A percentile compares a stretch with the other conserved stretches of the same genome.
Evolutionary conservation across 805 yeast genomes (phyloP).

Genomic region (Zygoascus bituminiphila): DNA sequence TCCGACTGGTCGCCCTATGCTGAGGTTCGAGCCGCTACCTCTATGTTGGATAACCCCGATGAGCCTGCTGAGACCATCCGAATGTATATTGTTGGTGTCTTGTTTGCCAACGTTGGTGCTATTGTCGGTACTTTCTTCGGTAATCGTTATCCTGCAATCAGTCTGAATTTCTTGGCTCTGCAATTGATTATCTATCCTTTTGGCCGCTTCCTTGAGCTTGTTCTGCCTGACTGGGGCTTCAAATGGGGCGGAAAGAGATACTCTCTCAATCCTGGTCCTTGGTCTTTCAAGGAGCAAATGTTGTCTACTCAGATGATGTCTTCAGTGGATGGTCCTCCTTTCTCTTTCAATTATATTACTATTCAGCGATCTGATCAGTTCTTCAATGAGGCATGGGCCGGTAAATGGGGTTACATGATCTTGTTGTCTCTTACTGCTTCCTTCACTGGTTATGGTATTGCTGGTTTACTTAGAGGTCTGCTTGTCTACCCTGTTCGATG

Average conservation of each 20-base stretch:
- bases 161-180: slow-evolving; percentile 44
- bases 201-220: slow-evolving; percentile 39
- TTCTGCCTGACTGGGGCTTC: slow-evolving; percentile 42
- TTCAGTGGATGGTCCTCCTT: slow-evolving; percentile 41
- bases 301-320: slow-evolving; percentile 38
- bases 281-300: slow-evolving; percentile 57
- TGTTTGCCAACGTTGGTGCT: slow-evolving; percentile 49
- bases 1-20: slow-evolving; percentile 45
- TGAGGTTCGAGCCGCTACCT: slow-evolving; percentile 51
- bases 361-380: slow-evolving; percentile 10
- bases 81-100: slow-evolving; percentile 42
- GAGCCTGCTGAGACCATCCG: slow-evolving; percentile 44
- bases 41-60: slow-evolving; percentile 39
- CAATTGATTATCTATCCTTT: slow-evolving; percentile 55
- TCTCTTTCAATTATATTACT: slow-evolving; percentile 21
- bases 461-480: slow-evolving; percentile 47
- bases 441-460: slow-evolving; percentile 45
- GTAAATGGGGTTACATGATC: slow-evolving; percentile 33
- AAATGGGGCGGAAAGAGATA: slow-evolving; percentile 33
- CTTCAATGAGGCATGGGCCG: slow-evolving; percentile 14
- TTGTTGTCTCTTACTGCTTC: slow-evolving; percentile 40
- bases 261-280: slow-evolving; percentile 52
- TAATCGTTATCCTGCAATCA: slow-evolving; percentile 46
- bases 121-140: slow-evolving; percentile 53
- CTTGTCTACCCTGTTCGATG: slow-evolving; percentile 36